These are phyloP conservation scores for Colletotrichum sp. DNA, from an alignment of 2,329 filamentous ascomycete genomes.

Conservation along the genomic window DNA sequence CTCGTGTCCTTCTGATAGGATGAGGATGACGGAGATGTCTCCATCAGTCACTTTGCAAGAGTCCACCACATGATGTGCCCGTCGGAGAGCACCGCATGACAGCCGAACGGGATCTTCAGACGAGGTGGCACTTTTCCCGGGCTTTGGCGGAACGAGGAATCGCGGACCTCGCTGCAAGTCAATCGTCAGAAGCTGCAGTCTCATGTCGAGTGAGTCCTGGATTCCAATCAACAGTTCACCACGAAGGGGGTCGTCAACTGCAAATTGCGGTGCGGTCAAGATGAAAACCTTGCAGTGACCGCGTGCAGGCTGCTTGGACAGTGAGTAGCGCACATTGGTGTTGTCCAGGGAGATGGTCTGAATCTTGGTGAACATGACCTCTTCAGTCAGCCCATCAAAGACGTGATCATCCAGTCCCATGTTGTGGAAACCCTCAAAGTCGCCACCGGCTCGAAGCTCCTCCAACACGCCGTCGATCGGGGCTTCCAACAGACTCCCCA, in stretches of 20 bases:
- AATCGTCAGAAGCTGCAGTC: conserved; percentile 70
- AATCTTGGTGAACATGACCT: conserved; percentile 74
- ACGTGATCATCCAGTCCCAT: conserved; percentile 77
- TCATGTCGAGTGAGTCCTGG: conserved; percentile 70
- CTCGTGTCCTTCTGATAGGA: conserved; percentile 68
- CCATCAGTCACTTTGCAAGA: conserved; percentile 75
- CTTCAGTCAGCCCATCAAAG: conserved; percentile 72
- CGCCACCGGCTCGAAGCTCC: conserved; percentile 63
- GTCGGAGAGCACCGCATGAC: conserved; percentile 53
- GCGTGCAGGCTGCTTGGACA: conserved; percentile 55
- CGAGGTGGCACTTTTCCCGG: conserved; percentile 25
- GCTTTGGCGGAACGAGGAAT: conserved; percentile 22
- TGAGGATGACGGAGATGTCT: conserved; percentile 69
- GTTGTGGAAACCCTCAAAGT: conserved; percentile 71
- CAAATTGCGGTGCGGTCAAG: conserved; percentile 62
- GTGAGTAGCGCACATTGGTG: conserved; percentile 63
- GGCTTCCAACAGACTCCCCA: conserved; percentile 69
- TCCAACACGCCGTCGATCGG: conserved; percentile 74
- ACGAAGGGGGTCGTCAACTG: conserved; percentile 55
- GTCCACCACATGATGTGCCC: conserved; percentile 72
- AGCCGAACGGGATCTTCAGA: conserved; percentile 43
- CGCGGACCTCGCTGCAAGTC: conserved; percentile 39
- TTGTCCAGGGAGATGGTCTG: conserved; percentile 69
- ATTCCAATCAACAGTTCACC: conserved; percentile 70
- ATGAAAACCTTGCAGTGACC: conserved; percentile 69